phyloP scores from a whole-genome alignment of 176 grass and related monocot genomes.

The sorghum (Sorghum bicolor) region DNA sequence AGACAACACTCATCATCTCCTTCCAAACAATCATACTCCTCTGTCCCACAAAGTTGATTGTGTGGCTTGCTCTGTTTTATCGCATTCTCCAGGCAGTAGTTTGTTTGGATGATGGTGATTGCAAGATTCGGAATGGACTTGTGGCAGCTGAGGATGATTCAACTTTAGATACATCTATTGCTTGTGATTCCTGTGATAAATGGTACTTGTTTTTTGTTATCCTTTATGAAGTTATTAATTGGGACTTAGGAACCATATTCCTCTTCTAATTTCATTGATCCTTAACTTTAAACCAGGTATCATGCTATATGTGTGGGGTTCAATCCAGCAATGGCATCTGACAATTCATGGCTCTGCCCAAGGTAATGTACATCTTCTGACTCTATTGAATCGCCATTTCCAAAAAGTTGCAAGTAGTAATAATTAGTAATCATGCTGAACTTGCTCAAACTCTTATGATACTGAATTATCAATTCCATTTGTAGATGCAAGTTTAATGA shows the following conservation, averaged over 20 bases:
- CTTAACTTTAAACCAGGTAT: slow-evolving; percentile 74
- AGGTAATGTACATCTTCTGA: slow-evolving; percentile 56
- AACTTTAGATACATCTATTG: slow-evolving; percentile 87
- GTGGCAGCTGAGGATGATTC: slow-evolving; percentile 55
- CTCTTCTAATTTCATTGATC: slow-evolving; percentile 35
- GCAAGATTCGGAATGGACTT: slow-evolving; percentile 73
- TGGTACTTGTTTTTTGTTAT: slow-evolving; percentile 51
- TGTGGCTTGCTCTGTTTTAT: slow-evolving; percentile 16
- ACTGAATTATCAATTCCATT: slow-evolving; percentile 27
- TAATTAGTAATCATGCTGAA: neutral
- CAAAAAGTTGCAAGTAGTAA: neutral
- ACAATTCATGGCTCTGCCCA: slow-evolving; percentile 85
- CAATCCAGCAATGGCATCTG: slow-evolving; percentile 46
- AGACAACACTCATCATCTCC: slow-evolving; percentile 26
- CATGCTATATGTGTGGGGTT: slow-evolving; percentile 94
- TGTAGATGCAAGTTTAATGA: slow-evolving; percentile 52
- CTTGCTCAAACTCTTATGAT: neutral
- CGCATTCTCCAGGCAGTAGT: slow-evolving; percentile 58
- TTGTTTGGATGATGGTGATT: slow-evolving; percentile 82
- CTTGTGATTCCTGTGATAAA: slow-evolving; percentile 95
- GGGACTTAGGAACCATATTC: neutral
- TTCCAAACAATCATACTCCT: slow-evolving; percentile 16
- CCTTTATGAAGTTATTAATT: slow-evolving; percentile 16
- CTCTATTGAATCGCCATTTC: slow-evolving; percentile 12
- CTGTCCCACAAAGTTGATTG: slow-evolving; percentile 21